Evolutionary conservation across 208 protist species (phyloP).

Genomic region (Trypanosoma theileri): DNA sequence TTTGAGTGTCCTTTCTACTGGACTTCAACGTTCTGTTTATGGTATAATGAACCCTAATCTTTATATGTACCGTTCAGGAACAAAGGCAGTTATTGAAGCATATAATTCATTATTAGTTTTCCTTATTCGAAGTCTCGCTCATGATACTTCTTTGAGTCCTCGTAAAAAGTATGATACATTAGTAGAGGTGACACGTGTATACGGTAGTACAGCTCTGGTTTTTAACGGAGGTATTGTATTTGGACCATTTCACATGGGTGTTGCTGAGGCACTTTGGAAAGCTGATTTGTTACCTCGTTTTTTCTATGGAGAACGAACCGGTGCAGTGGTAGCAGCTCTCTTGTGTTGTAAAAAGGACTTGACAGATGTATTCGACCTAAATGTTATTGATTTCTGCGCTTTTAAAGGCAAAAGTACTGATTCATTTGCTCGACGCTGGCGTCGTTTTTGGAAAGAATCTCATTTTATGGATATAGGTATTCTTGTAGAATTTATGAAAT

Average conservation of each 20-base stretch:
- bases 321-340: slow-evolving; percentile 64
- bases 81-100: slow-evolving; percentile 68
- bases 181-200: slow-evolving; percentile 37
- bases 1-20: slow-evolving; percentile 37
- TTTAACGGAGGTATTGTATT: slow-evolving; percentile 60
- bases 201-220: slow-evolving; percentile 61
- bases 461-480: slow-evolving; percentile 56
- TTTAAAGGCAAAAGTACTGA: slow-evolving; percentile 11
- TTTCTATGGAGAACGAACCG: slow-evolving; percentile 61
- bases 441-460: slow-evolving; percentile 38
- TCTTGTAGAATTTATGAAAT: slow-evolving; percentile 51
- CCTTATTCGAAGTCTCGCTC: slow-evolving; percentile 26
- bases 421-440: slow-evolving; percentile 17
- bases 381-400: slow-evolving; percentile 15
- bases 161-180: slow-evolving; percentile 40
- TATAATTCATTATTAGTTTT: slow-evolving; percentile 60
- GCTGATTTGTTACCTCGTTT: slow-evolving; percentile 56
- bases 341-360: slow-evolving; percentile 56
- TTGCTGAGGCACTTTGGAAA: slow-evolving; percentile 63
- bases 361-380: slow-evolving; percentile 21
- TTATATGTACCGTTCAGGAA: slow-evolving; percentile 64
- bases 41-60: slow-evolving; percentile 55
- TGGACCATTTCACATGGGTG: slow-evolving; percentile 66
- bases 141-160: slow-evolving; percentile 8
- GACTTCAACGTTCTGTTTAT: slow-evolving; percentile 53